Evolutionary conservation across 768 basidiomycete species (phyloP).

Genomic region (Cyclocybe aegerita): DNA sequence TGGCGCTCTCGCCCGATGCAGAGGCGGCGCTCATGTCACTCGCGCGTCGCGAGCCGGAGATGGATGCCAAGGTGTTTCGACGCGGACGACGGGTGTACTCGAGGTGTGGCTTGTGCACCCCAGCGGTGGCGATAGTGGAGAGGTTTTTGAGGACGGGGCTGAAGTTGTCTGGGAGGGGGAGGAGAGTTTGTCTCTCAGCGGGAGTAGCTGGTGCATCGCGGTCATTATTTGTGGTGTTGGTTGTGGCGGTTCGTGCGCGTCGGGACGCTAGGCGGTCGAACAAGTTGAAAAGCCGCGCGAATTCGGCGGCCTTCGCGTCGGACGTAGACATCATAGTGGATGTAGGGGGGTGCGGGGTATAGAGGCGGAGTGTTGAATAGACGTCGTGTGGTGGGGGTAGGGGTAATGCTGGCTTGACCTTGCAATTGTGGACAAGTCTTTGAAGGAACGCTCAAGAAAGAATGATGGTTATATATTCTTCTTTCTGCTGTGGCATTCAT

Average conservation of each 20-base stretch:
- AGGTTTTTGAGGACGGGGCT: constrained; percentile 34
- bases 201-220: too few relatives aligned
- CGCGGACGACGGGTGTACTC: constrained; percentile 10
- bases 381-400: too few relatives aligned
- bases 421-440: too few relatives aligned
- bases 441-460: background rate
- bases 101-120: constrained; percentile 5
- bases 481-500: constrained; percentile 2
- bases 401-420: too few relatives aligned
- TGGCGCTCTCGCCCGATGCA: background rate
- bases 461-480: constrained; percentile 1
- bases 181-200: background rate
- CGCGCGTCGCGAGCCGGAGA: background rate
- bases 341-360: background rate
- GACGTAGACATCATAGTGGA: constrained; percentile 12
- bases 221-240: too few relatives aligned
- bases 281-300: constrained; percentile 51
- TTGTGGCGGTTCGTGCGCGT: constrained; percentile 26
- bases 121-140: constrained; percentile 16
- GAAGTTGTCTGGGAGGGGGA: constrained; percentile 35
- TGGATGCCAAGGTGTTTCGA: constrained; percentile 26
- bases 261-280: constrained; percentile 54
- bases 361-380: background rate
- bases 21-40: constrained; percentile 1
- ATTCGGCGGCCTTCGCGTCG: constrained; percentile 47